Evolutionary conservation across 257 asterid species (phyloP), one percentile per base, ranked within the genome.

Genomic region (Solanum lignicaule): DNA sequence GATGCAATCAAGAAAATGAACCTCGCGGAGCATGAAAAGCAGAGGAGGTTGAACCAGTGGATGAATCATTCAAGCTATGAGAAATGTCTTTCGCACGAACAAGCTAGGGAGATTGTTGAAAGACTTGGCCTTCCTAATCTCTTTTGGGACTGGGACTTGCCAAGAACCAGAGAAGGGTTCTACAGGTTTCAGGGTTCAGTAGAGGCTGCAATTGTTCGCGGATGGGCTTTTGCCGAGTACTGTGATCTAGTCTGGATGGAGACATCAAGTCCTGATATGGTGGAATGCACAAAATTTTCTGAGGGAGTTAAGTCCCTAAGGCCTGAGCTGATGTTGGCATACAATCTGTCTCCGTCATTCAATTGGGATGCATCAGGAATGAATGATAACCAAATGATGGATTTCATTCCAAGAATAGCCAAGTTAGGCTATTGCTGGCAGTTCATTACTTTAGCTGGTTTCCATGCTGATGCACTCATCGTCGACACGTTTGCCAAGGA

Each of bases 301-400:
- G 90, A 88, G 0, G 99, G 99, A 4, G 95, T 97, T 27, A 97
- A 94, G 87, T 91, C 97, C 0, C 84, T 29, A 91, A 91, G 88
- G 43, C 99, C 98, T 4, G 95, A 96, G 87, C 93, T 88, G 12
- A 97, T 97, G 99, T 82, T 97, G 91, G 99, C 99, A 83, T 97
- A 96, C 94, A 97, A 96, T 79, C 89, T 97, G 23, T 97, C 99
- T 0, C 99, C 99, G 7, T 97, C 99, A 6, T 97, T 96, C 94
- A 96, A 97, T 84, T 97, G 99, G 99, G 99, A 95, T 52, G 99
- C 99, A 0, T 96, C 99, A 1, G 99, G 99, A 2, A 97, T 97
- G 99, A 90, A 81, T 0, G 99, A 96, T 84, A 92, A 91, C 25
- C 96, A 97, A 90, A 97, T 95, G 98, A 91, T 88, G 91, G 98